These are phyloP conservation scores for Kwoniella heveanensis DNA, from an alignment of 768 basidiomycete species.

Conservation along the genomic window DNA sequence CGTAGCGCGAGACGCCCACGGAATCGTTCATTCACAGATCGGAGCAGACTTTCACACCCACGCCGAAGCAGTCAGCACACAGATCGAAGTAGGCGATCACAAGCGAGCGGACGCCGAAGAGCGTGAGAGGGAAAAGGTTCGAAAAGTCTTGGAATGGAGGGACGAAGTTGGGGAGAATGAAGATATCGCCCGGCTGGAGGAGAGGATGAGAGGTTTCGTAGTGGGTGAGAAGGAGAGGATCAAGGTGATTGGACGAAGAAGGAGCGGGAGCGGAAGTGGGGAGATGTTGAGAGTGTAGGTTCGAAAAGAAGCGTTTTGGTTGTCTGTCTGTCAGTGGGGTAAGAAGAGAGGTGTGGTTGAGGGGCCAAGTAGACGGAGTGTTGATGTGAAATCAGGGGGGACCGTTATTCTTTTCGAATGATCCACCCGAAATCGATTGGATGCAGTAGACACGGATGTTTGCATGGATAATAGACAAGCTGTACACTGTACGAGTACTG, in stretches of 20 bases:
- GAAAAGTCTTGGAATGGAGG: slow-evolving; percentile 19
- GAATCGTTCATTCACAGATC: background rate
- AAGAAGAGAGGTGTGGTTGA: too few relatives aligned
- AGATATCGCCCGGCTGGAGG: slow-evolving; percentile 14
- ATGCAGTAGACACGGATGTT: too few relatives aligned
- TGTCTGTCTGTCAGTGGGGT: too few relatives aligned
- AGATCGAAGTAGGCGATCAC: too few relatives aligned
- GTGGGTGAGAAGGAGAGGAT: slow-evolving; percentile 21
- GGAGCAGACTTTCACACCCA: background rate
- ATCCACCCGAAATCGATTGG: too few relatives aligned
- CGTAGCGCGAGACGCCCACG: slow-evolving; percentile 12
- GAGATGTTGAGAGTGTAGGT: background rate
- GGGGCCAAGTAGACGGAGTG: too few relatives aligned
- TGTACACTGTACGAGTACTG: too few relatives aligned
- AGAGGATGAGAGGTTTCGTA: slow-evolving; percentile 23
- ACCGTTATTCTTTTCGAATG: too few relatives aligned
- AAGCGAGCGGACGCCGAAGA: background rate
- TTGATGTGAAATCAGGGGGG: too few relatives aligned
- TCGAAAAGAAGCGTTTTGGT: too few relatives aligned
- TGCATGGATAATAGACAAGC: too few relatives aligned
- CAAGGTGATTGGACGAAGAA: slow-evolving; percentile 8
- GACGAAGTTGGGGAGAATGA: slow-evolving; percentile 23
- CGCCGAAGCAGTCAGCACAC: too few relatives aligned
- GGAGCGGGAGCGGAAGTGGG: slow-evolving; percentile 15
- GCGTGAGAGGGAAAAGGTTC: slow-evolving; percentile 1